Conservation (phyloP, 148 eudicot species). For the Bassia scoparia region DNA sequence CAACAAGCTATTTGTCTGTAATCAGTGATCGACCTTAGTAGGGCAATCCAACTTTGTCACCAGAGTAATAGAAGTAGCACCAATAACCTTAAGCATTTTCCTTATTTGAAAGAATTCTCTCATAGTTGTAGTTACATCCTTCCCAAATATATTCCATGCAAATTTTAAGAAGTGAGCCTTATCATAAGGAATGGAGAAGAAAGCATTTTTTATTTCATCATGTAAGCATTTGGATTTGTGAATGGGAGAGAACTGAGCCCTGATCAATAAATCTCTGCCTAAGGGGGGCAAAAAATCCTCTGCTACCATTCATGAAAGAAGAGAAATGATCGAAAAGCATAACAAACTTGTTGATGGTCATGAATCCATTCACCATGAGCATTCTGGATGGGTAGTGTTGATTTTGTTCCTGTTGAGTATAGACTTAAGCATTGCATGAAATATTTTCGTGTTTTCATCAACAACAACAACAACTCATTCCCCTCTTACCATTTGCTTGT, state of each 20-base stretch:
- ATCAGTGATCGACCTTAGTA: neutral
- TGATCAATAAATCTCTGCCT: neutral
- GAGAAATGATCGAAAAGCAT: neutral
- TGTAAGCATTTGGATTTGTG: too few relatives aligned
- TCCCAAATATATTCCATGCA: neutral
- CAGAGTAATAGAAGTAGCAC: neutral
- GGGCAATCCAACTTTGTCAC: neutral
- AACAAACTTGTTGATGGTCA: neutral
- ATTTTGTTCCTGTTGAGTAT: neutral
- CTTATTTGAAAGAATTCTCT: neutral
- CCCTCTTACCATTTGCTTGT: too few relatives aligned
- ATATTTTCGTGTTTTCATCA: too few relatives aligned
- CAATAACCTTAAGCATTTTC: neutral
- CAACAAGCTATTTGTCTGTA: neutral
- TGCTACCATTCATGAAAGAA: neutral
- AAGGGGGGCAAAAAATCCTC: neutral
- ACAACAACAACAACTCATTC: too few relatives aligned
- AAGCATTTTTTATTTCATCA: neutral
- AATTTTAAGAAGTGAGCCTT: neutral
- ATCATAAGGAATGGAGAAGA: neutral
- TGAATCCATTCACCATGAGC: neutral
- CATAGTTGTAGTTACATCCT: neutral
- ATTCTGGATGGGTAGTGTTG: neutral
- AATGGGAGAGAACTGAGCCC: neutral
- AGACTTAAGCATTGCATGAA: too few relatives aligned